Evolutionary conservation across 257 asterid species (phyloP).

Genomic region (Nicotiana paniculata): DNA sequence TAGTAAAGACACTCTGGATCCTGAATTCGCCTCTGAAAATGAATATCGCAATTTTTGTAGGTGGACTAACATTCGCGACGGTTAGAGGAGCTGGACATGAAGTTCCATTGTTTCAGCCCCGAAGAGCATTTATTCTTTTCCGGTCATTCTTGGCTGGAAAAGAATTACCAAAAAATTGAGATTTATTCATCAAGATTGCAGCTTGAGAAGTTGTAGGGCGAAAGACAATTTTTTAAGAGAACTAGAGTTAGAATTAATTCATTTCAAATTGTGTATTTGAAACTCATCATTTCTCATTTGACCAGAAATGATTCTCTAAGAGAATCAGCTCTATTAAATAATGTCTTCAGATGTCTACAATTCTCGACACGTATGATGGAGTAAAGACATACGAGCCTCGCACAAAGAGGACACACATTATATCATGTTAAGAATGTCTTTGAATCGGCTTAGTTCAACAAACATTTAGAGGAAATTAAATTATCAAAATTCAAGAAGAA

Average conservation of each 20-base stretch:
- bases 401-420: no score
- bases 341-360: no score
- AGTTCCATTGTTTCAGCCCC: constrained; percentile 74
- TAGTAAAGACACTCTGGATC: background rate
- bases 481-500: no score
- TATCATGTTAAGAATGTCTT: no score
- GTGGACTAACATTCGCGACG: constrained; percentile 75
- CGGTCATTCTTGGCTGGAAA: constrained; percentile 62
- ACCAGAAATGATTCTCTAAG: no score
- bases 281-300: constrained; percentile 4
- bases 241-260: constrained; percentile 33
- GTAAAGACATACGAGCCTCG: no score
- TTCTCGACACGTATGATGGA: no score
- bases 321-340: background rate
- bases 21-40: background rate
- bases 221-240: background rate
- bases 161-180: constrained; percentile 54
- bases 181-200: background rate
- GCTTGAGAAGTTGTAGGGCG: constrained; percentile 1
- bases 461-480: no score
- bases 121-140: constrained; percentile 57
- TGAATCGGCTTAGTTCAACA: no score
- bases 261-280: constrained; percentile 25
- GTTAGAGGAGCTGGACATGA: constrained; percentile 96
- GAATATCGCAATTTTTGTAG: constrained; percentile 17